phyloP scores from a whole-genome alignment of 2,329 filamentous ascomycete genomes.

The Cordyceps cicadae region DNA sequence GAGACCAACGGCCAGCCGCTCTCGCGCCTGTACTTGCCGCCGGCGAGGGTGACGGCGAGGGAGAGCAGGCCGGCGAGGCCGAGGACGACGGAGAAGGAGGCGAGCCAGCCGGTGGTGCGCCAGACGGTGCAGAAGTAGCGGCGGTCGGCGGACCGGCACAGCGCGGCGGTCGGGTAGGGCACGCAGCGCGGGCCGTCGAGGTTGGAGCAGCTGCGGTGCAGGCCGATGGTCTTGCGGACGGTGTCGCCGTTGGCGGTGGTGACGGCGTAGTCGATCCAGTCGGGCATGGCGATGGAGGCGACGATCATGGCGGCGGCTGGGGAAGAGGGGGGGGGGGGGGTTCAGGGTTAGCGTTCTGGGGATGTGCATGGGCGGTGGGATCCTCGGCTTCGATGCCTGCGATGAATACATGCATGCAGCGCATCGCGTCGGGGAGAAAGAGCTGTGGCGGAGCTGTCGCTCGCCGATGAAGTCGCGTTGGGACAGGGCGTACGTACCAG shows the following conservation, averaged over 20 bases:
- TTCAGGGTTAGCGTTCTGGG: background rate
- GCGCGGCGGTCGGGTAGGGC: slow-evolving; percentile 24
- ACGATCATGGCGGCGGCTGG: slow-evolving; percentile 68
- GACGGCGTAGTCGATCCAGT: slow-evolving; percentile 62
- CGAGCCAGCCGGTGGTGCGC: slow-evolving; percentile 79
- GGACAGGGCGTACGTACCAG: slow-evolving; percentile 29
- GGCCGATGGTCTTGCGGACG: slow-evolving; percentile 58
- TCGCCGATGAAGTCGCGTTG: background rate
- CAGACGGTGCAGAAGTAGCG: slow-evolving; percentile 86
- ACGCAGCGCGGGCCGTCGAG: slow-evolving; percentile 54
- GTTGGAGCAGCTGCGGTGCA: slow-evolving; percentile 73
- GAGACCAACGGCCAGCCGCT: slow-evolving; percentile 73
- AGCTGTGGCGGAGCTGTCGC: background rate
- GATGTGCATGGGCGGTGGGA: background rate
- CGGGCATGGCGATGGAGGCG: slow-evolving; percentile 57
- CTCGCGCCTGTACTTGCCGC: slow-evolving; percentile 72
- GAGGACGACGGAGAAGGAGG: slow-evolving; percentile 74
- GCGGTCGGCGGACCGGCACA: slow-evolving; percentile 34
- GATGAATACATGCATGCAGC: no score
- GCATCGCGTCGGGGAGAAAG: background rate
- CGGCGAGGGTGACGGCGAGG: slow-evolving; percentile 67
- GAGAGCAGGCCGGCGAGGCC: slow-evolving; percentile 74
- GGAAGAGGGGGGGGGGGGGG: no score
- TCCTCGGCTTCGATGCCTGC: background rate
- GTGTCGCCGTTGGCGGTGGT: slow-evolving; percentile 38